A percentile compares a stretch with the other conserved stretches of the same genome.
phyloP scores from a whole-genome alignment of 2,329 filamentous ascomycete genomes.

The Phialocephala sp. region DNA sequence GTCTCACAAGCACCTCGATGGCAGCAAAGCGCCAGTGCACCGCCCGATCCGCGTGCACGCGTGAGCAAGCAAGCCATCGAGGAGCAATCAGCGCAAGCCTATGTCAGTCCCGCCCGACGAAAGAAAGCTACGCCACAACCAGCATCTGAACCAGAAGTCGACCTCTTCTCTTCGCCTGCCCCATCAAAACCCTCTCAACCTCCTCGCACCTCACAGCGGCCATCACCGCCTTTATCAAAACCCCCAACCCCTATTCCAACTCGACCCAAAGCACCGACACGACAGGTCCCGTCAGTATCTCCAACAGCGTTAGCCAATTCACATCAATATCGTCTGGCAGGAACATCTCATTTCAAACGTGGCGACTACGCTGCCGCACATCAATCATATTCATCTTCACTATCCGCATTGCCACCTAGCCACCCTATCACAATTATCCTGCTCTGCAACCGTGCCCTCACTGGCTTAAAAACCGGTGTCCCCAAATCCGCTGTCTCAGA shows the following conservation, averaged over 20 bases:
- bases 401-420: slow-evolving; percentile 73
- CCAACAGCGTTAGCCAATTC: slow-evolving; percentile 74
- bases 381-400: slow-evolving; percentile 77
- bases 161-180: slow-evolving; percentile 56
- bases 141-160: slow-evolving; percentile 62
- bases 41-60: slow-evolving; percentile 59
- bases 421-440: slow-evolving; percentile 90
- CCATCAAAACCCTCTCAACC: slow-evolving; percentile 40
- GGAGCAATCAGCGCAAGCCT: slow-evolving; percentile 80
- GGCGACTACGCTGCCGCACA: slow-evolving; percentile 92
- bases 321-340: slow-evolving; percentile 77
- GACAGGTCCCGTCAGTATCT: slow-evolving; percentile 68
- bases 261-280: slow-evolving; percentile 53
- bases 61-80: slow-evolving; percentile 77
- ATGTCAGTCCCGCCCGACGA: slow-evolving; percentile 84
- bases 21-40: slow-evolving; percentile 54
- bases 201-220: slow-evolving; percentile 43
- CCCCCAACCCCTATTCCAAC: slow-evolving; percentile 51
- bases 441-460: slow-evolving; percentile 88
- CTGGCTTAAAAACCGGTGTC: slow-evolving; percentile 88
- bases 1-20: slow-evolving; percentile 60
- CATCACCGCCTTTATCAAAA: slow-evolving; percentile 49
- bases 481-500: slow-evolving; percentile 86
- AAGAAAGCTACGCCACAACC: slow-evolving; percentile 65
- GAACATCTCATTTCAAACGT: slow-evolving; percentile 89